Evolutionary conservation across 139 green algal species (phyloP).

Genomic region (Chlamydomonas sphaeroides): DNA sequence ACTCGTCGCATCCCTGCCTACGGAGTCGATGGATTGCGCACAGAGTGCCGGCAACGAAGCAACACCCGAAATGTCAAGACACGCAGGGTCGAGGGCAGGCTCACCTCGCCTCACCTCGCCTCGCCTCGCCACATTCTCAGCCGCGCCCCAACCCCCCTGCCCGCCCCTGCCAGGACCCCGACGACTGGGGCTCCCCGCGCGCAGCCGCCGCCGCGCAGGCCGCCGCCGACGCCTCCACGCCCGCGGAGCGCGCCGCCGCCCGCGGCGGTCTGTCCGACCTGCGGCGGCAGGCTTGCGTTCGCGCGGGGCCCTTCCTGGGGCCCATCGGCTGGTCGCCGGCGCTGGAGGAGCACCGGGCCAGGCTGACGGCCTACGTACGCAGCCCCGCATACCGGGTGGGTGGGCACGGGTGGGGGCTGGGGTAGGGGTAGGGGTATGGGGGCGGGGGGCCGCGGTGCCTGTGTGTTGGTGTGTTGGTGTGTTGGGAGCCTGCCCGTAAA

Average conservation of each 20-base stretch:
- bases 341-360: background rate
- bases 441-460: background rate
- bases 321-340: background rate
- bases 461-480: background rate
- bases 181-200: no score
- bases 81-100: no score
- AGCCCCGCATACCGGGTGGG: conserved; percentile 33
- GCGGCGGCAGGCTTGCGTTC: background rate
- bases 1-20: no score
- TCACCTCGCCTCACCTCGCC: no score
- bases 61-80: background rate
- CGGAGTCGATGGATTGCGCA: no score
- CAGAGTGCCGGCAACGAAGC: background rate
- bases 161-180: no score
- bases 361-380: background rate
- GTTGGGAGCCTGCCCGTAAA: background rate
- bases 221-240: background rate
- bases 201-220: no score
- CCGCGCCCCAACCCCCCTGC: no score
- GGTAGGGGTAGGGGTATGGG: background rate
- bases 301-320: background rate
- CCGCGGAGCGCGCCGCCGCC: no score
- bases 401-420: background rate
- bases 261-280: background rate
- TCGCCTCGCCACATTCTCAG: no score